Base-by-base conservation (phyloP, 768 basidiomycete species). In the Rhodotorula paludigena region DNA sequence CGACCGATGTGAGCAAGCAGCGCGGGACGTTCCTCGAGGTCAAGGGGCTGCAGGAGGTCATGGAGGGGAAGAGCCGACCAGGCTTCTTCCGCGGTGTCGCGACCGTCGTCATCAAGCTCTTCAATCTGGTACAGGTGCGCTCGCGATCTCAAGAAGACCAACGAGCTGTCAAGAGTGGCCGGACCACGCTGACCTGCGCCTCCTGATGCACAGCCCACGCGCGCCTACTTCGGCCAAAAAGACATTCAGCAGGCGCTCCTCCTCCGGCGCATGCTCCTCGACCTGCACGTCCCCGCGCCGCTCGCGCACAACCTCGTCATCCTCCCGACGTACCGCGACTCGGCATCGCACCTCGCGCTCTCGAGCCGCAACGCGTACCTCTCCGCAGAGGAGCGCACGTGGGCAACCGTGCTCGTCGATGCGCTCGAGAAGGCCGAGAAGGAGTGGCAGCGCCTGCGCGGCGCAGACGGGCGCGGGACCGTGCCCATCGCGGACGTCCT, bases 161-260 rank as follows among this genome's bases (percentile, higher is more conserved):
- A 5, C 10, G 36, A 21, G 21, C 25, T 2, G 49, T 28, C 49
- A 23, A 20, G 38, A 41, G 38, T 32, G 36, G 23, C 42, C 36
- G 21, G 20, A 38, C 23, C 21, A 3, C 35, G 3, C 20, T 14
- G 15, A 18, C 5, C 33, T 21, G 12, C 53, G 39, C 44, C 32
- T 25, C 64, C 20, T 16, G 52, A 60, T 3, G 23, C 11, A 39
- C 77, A 94, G 92, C 94, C 94, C 10, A 89, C 89, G 52, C 85
- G 87, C 71, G 86, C 89, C 30, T 97, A 98, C 78, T 96, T 99
- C 69, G 94, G 96, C 2, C 93, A 98, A 79, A 98, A 98, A 77
- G 94, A 98, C 77, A 96, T 99, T 60, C 96, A 99, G 76, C 96
- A 99, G 77, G 91, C 89, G 0, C 80, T 97, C 23, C 79, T 99